A percentile compares a stretch with the other conserved stretches of the same genome.
These are phyloP conservation scores for Meredithiella fracta DNA, from an alignment of 2,329 filamentous ascomycete genomes.

Conservation along the genomic window DNA sequence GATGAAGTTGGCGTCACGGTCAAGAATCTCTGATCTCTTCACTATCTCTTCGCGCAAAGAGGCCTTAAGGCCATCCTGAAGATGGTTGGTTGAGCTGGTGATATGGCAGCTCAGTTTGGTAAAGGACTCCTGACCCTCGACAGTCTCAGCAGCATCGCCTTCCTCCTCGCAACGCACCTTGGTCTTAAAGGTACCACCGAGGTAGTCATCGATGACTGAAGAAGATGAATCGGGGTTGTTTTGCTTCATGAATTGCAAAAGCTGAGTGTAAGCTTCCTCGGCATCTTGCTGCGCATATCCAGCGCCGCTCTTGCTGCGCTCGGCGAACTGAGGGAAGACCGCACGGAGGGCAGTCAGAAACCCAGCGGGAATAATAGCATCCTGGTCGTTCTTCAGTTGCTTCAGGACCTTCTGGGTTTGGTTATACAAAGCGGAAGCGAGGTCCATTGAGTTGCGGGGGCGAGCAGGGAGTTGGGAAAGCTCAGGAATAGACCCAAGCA, in stretches of 20 bases:
- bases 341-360: conserved; percentile 69
- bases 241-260: conserved; percentile 61
- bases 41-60: conserved; percentile 78
- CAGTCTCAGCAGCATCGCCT: conserved; percentile 55
- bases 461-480: conserved; percentile 61
- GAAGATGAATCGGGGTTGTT: neutral
- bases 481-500: conserved; percentile 75
- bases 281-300: conserved; percentile 97
- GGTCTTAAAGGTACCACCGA: conserved; percentile 67
- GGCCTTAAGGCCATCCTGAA: conserved; percentile 72
- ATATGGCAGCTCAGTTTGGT: conserved; percentile 96
- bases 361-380: conserved; percentile 65
- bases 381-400: conserved; percentile 61
- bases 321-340: conserved; percentile 82
- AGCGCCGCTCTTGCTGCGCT: conserved; percentile 63
- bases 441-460: conserved; percentile 31
- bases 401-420: conserved; percentile 41
- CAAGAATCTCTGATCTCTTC: conserved; percentile 67
- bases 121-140: conserved; percentile 56
- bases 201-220: conserved; percentile 60
- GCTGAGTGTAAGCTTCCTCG: conserved; percentile 95
- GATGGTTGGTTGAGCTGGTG: conserved; percentile 67
- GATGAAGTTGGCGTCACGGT: conserved; percentile 67
- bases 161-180: conserved; percentile 71
- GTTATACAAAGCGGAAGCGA: conserved; percentile 7